A percentile compares a stretch with the other conserved stretches of the same genome.
Evolutionary conservation across 140 eudicot species (phyloP).

Genomic region (Cichorium intybus): DNA sequence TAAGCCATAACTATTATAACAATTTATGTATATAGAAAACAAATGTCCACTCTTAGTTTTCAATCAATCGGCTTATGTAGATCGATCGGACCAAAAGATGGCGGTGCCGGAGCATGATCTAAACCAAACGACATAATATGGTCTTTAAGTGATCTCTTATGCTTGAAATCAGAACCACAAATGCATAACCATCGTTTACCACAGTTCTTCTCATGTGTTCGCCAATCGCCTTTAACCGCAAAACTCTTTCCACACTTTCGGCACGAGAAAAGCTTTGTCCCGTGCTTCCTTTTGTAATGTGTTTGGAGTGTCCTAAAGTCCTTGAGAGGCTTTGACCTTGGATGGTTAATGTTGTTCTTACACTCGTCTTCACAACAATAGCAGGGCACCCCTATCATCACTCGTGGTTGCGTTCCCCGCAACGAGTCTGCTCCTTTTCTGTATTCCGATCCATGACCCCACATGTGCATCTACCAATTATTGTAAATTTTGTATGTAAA

Average conservation of each 20-base stretch:
- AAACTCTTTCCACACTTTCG: constrained; percentile 79
- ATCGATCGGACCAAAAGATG: constrained; percentile 31
- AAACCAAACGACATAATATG: constrained; percentile 76
- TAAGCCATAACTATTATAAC: neutral
- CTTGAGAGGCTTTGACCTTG: constrained; percentile 72
- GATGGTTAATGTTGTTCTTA: constrained; percentile 83
- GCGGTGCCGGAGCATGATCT: constrained; percentile 57
- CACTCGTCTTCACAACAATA: constrained; percentile 90
- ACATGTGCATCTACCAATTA: constrained; percentile 78
- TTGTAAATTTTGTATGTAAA: neutral
- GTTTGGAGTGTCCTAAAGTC: constrained; percentile 86
- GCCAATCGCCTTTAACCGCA: constrained; percentile 92
- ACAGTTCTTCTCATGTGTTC: constrained; percentile 91
- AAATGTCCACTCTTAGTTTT: neutral
- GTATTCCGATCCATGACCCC: constrained; percentile 92
- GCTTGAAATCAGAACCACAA: constrained; percentile 91
- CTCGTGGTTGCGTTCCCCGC: constrained; percentile 72
- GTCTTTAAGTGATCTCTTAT: constrained; percentile 84
- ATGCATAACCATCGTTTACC: constrained; percentile 91
- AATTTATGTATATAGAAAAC: neutral
- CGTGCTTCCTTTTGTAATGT: constrained; percentile 89
- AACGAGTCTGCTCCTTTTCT: constrained; percentile 78
- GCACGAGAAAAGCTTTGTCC: constrained; percentile 57
- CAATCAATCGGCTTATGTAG: neutral
- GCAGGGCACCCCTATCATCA: constrained; percentile 71